These are phyloP conservation scores for Cyclotella choctawhatcheeana DNA, from an alignment of 108 stramenopile species.

Conservation along the genomic window DNA sequence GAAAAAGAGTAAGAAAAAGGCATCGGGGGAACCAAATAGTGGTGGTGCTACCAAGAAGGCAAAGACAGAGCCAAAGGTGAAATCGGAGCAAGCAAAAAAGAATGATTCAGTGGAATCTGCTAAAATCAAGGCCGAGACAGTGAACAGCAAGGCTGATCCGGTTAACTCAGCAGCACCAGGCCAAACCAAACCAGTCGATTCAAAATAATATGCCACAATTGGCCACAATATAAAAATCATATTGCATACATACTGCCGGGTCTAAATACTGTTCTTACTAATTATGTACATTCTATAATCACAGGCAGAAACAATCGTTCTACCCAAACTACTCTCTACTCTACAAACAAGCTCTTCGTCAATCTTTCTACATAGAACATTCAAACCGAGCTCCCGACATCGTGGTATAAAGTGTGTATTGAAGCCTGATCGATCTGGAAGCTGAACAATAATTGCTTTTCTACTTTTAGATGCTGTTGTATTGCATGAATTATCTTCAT, in stretches of 20 bases:
- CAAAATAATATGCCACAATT: background rate
- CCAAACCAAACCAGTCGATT: background rate
- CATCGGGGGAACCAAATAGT: constrained; percentile 4
- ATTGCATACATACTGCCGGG: background rate
- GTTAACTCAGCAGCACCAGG: background rate
- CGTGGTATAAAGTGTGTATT: constrained; percentile 24
- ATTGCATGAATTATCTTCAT: background rate
- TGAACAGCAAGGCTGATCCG: background rate
- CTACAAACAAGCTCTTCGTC: constrained; percentile 12
- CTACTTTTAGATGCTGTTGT: too few species aligned
- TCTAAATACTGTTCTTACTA: background rate
- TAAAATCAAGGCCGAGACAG: background rate
- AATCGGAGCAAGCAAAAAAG: background rate
- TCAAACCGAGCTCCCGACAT: constrained; percentile 28
- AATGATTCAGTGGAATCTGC: background rate
- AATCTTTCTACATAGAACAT: constrained; percentile 14
- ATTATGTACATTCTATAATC: constrained; percentile 35
- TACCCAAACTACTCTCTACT: constrained; percentile 5
- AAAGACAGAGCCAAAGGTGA: background rate
- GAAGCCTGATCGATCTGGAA: constrained; percentile 38
- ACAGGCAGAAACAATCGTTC: constrained; percentile 21
- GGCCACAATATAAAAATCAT: background rate
- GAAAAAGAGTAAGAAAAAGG: background rate
- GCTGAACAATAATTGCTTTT: constrained; percentile 33
- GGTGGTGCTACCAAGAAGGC: constrained; percentile 8